Evolutionary conservation across 140 eudicot species (phyloP), one percentile per base, ranked within the genome.

Genomic region (Oenanthe javanica): DNA sequence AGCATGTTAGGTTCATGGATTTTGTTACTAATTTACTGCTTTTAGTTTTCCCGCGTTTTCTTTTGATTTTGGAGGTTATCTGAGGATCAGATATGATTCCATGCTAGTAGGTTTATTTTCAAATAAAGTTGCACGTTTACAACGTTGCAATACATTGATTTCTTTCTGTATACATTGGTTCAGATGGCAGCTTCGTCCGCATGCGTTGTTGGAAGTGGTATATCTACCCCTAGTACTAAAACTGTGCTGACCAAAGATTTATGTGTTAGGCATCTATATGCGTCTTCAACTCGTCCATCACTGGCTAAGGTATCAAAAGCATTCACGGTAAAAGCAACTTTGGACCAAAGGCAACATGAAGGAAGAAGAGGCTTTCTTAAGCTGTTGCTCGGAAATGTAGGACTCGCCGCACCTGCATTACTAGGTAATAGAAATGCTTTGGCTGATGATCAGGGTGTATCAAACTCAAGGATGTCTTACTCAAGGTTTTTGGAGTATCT

Each of bases 401-500:
- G 89, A 27, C 77, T 91, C 11, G 87, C 85, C 76, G 64, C 87
- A 21, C 97, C 98, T 38, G 82, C 97, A 61, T 89, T 92, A 80
- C 57, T 89, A 40, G 85, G 87, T 75, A 78, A 46, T 50, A 90
- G 87, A 69, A 94, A 85, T 80, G 98, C 98, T 49, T 81, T 80
- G 81, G 96, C 96, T n/a, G 98, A 94, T 52, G 99, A 94, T 55
- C 96, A 94, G 87, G 94, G 90, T 13, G 97, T 90, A 83, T 92
- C 99, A n/a, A 92, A 91, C 84, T 94, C 99, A 72, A 92, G 99
- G 81, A 94, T 94, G 99, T 94, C 99, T 63, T 94, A 94, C 76
- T 94, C 99, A n/a, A 89, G 97, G 84, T 94, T 92, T 80, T 79
- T 94, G 79, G 99, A 94, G 88, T 92, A 94, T 79, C 84, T 94